A percentile compares a stretch with the other conserved stretches of the same genome.
phyloP scores from a whole-genome alignment of 495 filamentous ascomycete genomes.

The Aspergillus hancockii region DNA sequence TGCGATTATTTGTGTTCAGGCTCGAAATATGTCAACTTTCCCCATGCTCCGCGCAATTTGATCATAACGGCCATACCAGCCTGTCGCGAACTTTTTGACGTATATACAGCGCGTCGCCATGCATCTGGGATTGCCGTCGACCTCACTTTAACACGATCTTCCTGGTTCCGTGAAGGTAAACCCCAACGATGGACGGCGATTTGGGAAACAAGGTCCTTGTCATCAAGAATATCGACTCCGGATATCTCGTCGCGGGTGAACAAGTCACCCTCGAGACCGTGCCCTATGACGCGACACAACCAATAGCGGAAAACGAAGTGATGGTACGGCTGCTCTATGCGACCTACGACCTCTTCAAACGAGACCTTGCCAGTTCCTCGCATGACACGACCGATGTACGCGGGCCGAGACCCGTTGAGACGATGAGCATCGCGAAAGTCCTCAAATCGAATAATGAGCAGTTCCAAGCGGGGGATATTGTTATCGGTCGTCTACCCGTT shows the following conservation, averaged over 20 bases:
- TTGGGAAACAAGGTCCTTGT: slow-evolving; percentile 72
- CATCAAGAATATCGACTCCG: slow-evolving; percentile 71
- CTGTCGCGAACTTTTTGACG: neutral
- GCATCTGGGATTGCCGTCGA: neutral
- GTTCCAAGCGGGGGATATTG: slow-evolving; percentile 66
- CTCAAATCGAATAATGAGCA: slow-evolving; percentile 61
- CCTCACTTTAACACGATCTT: neutral
- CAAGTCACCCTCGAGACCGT: slow-evolving; percentile 69
- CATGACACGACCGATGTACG: slow-evolving; percentile 63
- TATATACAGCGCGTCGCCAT: neutral
- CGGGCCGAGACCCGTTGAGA: slow-evolving; percentile 58
- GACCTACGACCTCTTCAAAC: slow-evolving; percentile 88
- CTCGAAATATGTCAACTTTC: neutral
- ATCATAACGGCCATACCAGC: neutral
- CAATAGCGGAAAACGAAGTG: slow-evolving; percentile 68
- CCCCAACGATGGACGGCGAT: neutral
- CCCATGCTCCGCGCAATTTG: neutral
- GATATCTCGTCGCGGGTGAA: slow-evolving; percentile 69
- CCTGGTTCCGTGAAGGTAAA: neutral
- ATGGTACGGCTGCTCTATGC: slow-evolving; percentile 71
- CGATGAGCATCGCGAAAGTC: slow-evolving; percentile 60
- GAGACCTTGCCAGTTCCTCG: slow-evolving; percentile 58
- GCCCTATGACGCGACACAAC: slow-evolving; percentile 62
- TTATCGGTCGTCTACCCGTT: slow-evolving; percentile 57
- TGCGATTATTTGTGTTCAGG: neutral